Evolutionary conservation across 2,329 filamentous ascomycete species (phyloP).

Genomic region (Calonectria honghensis): DNA sequence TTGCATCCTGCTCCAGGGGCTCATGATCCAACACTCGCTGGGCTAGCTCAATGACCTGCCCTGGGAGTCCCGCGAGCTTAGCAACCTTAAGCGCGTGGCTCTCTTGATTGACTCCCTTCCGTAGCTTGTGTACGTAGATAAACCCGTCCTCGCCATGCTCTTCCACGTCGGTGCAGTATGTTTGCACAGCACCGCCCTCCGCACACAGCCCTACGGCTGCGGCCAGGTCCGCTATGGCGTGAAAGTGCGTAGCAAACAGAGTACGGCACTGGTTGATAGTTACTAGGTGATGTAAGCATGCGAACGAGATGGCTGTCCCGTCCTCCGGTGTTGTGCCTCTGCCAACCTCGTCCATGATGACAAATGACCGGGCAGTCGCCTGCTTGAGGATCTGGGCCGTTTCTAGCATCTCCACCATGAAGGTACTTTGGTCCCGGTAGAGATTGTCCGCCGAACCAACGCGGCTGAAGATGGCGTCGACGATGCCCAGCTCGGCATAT

Average conservation of each 20-base stretch:
- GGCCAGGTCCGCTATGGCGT: constrained; percentile 87
- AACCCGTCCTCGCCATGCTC: constrained; percentile 84
- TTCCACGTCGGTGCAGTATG: constrained; percentile 92
- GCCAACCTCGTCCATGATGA: constrained; percentile 99
- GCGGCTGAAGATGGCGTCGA: constrained; percentile 97
- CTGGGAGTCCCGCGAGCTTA: constrained; percentile 86
- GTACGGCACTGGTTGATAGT: constrained; percentile 85
- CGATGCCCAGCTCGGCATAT: constrained; percentile 89
- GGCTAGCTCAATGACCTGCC: constrained; percentile 82
- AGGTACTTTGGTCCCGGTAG: constrained; percentile 96
- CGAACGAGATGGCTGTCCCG: constrained; percentile 91
- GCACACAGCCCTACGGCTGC: constrained; percentile 67
- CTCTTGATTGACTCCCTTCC: constrained; percentile 86
- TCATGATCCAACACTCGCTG: constrained; percentile 69
- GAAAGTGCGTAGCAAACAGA: constrained; percentile 97
- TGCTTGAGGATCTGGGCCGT: constrained; percentile 91
- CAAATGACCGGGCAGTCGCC: constrained; percentile 89
- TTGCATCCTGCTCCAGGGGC: constrained; percentile 19
- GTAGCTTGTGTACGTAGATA: constrained; percentile 89
- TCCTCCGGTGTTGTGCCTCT: constrained; percentile 95
- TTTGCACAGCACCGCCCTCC: constrained; percentile 71
- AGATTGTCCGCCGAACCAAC: constrained; percentile 96
- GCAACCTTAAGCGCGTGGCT: constrained; percentile 98
- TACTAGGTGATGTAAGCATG: constrained; percentile 89
- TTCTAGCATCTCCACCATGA: constrained; percentile 99